Evolutionary conservation across 305 asterid species (phyloP), one percentile per base, ranked within the genome.

Genomic region (Rubia balearica): DNA sequence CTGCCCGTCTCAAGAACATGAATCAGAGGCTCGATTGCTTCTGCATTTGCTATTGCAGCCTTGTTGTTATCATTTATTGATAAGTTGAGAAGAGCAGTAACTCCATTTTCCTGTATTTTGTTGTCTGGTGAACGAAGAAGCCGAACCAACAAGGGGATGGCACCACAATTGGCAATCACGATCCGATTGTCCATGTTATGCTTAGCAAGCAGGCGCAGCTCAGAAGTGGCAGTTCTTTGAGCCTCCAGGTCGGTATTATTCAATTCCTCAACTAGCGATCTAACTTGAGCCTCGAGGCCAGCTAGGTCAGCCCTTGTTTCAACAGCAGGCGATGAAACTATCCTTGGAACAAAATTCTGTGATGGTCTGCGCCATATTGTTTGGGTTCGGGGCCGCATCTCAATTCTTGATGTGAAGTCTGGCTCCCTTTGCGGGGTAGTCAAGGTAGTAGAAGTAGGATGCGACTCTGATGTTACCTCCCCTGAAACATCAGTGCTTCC

Each of bases 51-150:
- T 51, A 91, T 91, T 51, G 94, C 92, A 22, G 83, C 70, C 84
- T 89, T 91, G 89, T 91, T 91, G 74, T 91, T 91, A 68, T 91
- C 96, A 48, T 88, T 88, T 57, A 89, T 91, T 53, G 96, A 91
- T 73, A 91, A 83, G 82, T 91, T 91, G 64, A 91, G 90, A 79
- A 91, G 98, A 73, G 98, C 98, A 49, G 98, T 91, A 27, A 91
- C 98, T 53, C 94, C 88, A 74, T 88, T 82, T 78, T 91, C 98
- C 76, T 89, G 98, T 40, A 86, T 80, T 64, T 77, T 78, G 49
- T 51, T 43, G 80, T 91, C 93, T 27, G 83, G 46, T 38, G 96
- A 89, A 42, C 74, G 84, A 22, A 91, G 98, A 73, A 91, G 87
- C 67, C 71, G 36, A 70, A 91, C 96, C 81, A 91, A 76, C 69